A percentile compares a stretch with the other conserved stretches of the same genome.
These are phyloP conservation scores for Phytophthora hybrid DNA, from an alignment of 352 stramenopile species.

Conservation along the genomic window DNA sequence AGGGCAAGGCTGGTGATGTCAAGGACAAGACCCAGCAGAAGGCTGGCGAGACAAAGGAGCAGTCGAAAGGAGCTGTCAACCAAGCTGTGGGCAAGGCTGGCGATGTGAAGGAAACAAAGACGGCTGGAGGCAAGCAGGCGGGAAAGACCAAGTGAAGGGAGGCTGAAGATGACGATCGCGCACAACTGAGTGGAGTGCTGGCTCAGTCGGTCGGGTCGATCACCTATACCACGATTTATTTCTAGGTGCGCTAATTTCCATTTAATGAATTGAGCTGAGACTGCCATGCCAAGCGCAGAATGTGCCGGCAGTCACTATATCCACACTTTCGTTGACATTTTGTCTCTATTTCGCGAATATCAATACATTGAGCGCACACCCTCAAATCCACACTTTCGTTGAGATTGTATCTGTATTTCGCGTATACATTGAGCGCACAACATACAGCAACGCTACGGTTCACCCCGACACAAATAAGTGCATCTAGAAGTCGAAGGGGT, in stretches of 20 bases:
- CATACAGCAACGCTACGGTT: slow-evolving; percentile 4
- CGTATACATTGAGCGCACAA: slow-evolving; percentile 8
- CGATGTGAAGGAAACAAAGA: slow-evolving; percentile 24
- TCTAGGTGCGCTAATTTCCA: slow-evolving; percentile 29
- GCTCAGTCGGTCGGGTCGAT: slow-evolving; percentile 28
- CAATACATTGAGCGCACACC: too few relatives aligned
- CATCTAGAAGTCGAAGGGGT: slow-evolving; percentile 62
- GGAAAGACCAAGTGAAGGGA: slow-evolving; percentile 37
- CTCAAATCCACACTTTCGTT: too few relatives aligned
- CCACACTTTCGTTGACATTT: slow-evolving; percentile 17
- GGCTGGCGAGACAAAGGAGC: too few relatives aligned
- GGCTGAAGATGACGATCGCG: slow-evolving; percentile 19
- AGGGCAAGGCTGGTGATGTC: slow-evolving; percentile 23
- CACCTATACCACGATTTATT: slow-evolving; percentile 44
- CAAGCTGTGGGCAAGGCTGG: too few relatives aligned
- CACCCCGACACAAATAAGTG: background rate
- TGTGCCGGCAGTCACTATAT: background rate
- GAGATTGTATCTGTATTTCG: background rate
- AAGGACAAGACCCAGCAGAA: slow-evolving; percentile 25
- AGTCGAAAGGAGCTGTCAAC: too few relatives aligned
- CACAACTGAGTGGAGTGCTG: slow-evolving; percentile 7
- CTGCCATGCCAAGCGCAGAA: too few relatives aligned
- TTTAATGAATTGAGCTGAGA: slow-evolving; percentile 1
- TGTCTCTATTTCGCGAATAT: background rate
- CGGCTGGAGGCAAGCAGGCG: background rate